phyloP scores from a whole-genome alignment of 2,329 filamentous ascomycete species.

The Alternaria consortialis region DNA sequence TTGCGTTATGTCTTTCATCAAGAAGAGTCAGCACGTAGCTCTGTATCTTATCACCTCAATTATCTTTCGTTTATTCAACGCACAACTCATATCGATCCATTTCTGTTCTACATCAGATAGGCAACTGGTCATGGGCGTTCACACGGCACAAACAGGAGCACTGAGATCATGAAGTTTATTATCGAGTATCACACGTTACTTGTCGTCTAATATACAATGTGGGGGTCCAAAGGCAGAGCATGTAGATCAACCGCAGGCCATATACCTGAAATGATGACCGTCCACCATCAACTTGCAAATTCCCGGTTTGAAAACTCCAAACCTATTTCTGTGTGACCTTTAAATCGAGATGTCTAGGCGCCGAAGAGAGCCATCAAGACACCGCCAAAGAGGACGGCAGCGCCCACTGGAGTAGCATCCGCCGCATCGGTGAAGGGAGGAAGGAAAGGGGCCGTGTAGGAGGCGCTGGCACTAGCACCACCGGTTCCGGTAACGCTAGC shows the following conservation, averaged over 20 bases:
- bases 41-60: too few relatives aligned
- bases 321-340: not conserved
- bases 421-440: conserved; percentile 15
- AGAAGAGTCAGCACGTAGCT: too few relatives aligned
- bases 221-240: not conserved
- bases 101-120: not conserved
- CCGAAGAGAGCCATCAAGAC: conserved; percentile 13
- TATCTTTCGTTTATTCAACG: not conserved
- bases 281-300: not conserved
- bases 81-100: not conserved
- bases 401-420: conserved; percentile 6
- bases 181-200: not conserved
- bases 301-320: not conserved
- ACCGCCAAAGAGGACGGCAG: conserved; percentile 7
- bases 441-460: not conserved
- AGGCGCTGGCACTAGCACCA: conserved; percentile 5
- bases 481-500: conserved; percentile 1
- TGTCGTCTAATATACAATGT: not conserved
- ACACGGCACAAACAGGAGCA: not conserved
- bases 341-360: not conserved
- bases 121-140: not conserved
- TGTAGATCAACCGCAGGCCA: not conserved
- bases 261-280: not conserved
- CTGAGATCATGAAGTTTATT: conserved; percentile 2
- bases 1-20: too few relatives aligned